Evolutionary conservation across 2,329 filamentous ascomycete genomes (phyloP).

Genomic region (Capronia americana): DNA sequence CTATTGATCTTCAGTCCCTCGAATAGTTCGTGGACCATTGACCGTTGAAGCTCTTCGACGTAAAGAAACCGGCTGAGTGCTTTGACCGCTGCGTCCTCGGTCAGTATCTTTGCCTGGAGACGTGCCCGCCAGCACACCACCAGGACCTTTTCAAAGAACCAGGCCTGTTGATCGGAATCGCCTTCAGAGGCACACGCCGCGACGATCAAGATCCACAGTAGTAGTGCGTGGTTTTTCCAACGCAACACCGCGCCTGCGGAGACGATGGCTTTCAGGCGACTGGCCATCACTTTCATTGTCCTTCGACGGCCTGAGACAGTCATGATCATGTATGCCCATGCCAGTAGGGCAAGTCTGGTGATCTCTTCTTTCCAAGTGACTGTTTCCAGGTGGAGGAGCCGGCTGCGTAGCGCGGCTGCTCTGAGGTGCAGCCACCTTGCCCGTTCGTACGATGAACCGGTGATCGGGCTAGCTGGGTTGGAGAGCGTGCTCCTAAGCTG

Average conservation of each 20-base stretch:
- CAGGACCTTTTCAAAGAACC: neutral
- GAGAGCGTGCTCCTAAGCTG: neutral
- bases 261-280: neutral
- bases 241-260: neutral
- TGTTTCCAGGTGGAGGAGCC: neutral
- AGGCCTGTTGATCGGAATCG: neutral
- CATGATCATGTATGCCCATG: slow-evolving; percentile 15
- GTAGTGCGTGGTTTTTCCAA: neutral
- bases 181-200: neutral
- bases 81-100: neutral
- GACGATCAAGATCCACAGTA: neutral
- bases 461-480: neutral
- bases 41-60: neutral
- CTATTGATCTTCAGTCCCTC: neutral
- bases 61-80: neutral
- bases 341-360: slow-evolving; percentile 7
- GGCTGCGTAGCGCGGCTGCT: neutral
- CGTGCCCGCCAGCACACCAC: neutral
- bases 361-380: slow-evolving; percentile 1
- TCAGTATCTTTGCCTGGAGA: neutral
- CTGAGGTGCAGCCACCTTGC: slow-evolving; percentile 1
- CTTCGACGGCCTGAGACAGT: slow-evolving; percentile 2
- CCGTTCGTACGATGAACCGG: neutral
- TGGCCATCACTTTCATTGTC: slow-evolving; percentile 10
- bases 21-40: neutral